Evolutionary conservation across 2,329 filamentous ascomycete species (phyloP).

Genomic region (Aspergillus persii): DNA sequence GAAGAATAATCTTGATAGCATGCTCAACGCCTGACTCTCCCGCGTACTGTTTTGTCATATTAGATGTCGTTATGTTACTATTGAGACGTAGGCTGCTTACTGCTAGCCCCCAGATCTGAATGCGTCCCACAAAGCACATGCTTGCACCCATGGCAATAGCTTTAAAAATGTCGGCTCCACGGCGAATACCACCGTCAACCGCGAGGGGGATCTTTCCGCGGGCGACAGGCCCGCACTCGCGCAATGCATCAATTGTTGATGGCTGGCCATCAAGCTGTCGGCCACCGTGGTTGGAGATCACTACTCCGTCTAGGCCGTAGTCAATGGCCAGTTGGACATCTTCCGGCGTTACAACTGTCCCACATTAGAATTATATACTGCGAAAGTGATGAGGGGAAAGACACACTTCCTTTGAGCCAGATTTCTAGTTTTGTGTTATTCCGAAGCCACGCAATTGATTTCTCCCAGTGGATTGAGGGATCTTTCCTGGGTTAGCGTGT

Average conservation of each 20-base stretch:
- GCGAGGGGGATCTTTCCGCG: conserved; percentile 27
- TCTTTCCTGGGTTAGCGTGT: conserved; percentile 17
- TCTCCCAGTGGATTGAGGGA: conserved; percentile 45
- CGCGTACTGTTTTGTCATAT: conserved; percentile 14
- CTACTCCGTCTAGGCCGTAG: conserved; percentile 28
- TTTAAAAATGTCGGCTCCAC: conserved; percentile 30
- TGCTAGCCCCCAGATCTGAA: conserved; percentile 30
- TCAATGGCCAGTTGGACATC: conserved; percentile 29
- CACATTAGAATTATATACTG: background rate
- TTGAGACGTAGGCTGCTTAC: conserved; percentile 13
- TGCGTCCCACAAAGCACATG: conserved; percentile 24
- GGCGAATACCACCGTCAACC: conserved; percentile 27
- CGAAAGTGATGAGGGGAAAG: background rate
- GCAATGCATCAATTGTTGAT: conserved; percentile 32
- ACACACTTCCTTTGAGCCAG: conserved; percentile 19
- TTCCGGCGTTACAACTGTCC: conserved; percentile 21
- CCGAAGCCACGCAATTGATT: conserved; percentile 47
- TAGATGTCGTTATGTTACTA: background rate
- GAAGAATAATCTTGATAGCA: conserved; percentile 22
- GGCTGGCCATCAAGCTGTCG: conserved; percentile 31
- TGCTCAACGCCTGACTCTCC: conserved; percentile 27
- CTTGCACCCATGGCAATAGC: conserved; percentile 27
- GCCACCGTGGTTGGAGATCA: conserved; percentile 37
- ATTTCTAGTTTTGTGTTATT: conserved; percentile 45
- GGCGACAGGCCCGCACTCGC: conserved; percentile 14